A percentile compares a stretch with the other conserved stretches of the same genome.
phyloP scores from a whole-genome alignment of 176 grass and related monocot genomes.

The maize (Zea mays) region DNA sequence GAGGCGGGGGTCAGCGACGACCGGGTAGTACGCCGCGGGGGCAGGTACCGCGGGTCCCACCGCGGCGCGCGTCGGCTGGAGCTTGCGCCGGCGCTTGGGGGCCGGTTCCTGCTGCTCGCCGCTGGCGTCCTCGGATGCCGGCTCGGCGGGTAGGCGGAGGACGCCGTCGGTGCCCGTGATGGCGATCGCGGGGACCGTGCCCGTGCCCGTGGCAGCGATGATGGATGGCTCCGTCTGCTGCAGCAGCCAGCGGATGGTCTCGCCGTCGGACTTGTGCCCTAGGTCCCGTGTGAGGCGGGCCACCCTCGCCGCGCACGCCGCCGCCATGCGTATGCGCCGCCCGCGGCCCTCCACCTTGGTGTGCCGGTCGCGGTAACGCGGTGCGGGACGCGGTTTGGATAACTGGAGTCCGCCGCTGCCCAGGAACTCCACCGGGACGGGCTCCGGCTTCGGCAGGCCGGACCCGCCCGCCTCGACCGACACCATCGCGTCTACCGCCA shows the following conservation, averaged over 20 bases:
- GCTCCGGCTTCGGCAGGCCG: conserved; percentile 66
- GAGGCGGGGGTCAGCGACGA: conserved; percentile 58
- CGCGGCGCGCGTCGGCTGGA: conserved; percentile 68
- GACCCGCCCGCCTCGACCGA: conserved; percentile 37
- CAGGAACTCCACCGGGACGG: conserved; percentile 51
- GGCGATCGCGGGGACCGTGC: conserved; percentile 81
- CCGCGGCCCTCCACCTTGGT: conserved; percentile 90
- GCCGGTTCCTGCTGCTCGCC: conserved; percentile 20
- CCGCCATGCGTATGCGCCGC: conserved; percentile 84
- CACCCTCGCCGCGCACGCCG: conserved; percentile 64
- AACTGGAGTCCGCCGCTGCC: conserved; percentile 44
- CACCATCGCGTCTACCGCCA: conserved; percentile 9
- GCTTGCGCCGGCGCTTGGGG: conserved; percentile 67
- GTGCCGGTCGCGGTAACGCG: conserved; percentile 80
- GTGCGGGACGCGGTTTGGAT: conserved; percentile 24
- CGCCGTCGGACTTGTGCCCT: conserved; percentile 83
- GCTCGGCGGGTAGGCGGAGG: conserved; percentile 63
- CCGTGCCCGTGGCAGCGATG: conserved; percentile 78
- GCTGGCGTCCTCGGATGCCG: conserved; percentile 19
- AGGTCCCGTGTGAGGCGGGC: conserved; percentile 70
- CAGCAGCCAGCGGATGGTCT: conserved; percentile 89
- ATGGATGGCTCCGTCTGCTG: conserved; percentile 85
- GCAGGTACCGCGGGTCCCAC: neutral
- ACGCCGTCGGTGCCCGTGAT: conserved; percentile 59
- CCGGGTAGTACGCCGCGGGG: conserved; percentile 55